These are phyloP conservation scores for Candida krabiensis DNA, from an alignment of 805 yeast genomes.

Conservation along the genomic window DNA sequence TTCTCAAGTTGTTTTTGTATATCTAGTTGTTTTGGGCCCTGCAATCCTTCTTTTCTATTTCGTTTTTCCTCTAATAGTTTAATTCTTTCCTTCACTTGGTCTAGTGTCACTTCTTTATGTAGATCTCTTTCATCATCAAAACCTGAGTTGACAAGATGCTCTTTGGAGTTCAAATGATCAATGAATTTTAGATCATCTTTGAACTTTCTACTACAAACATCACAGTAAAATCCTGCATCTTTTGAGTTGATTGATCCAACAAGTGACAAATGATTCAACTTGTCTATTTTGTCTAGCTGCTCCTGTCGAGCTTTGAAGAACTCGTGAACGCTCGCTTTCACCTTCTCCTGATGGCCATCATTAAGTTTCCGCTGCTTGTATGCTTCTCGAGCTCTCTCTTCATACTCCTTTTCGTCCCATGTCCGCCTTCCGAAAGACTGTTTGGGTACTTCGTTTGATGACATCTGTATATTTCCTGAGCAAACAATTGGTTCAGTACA, in stretches of 20 bases:
- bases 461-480: too few relatives aligned
- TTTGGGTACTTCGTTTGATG: too few relatives aligned
- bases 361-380: conserved; percentile 4
- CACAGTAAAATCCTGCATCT: conserved; percentile 85
- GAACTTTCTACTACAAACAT: conserved; percentile 73
- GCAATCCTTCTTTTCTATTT: conserved; percentile 17
- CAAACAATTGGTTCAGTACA: too few relatives aligned
- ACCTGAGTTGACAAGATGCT: conserved; percentile 52
- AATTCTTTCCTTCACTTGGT: conserved; percentile 45
- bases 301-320: conserved; percentile 24
- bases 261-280: conserved; percentile 23
- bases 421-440: conserved; percentile 57
- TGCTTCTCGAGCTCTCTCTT: conserved; percentile 40
- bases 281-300: conserved; percentile 25
- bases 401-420: conserved; percentile 73
- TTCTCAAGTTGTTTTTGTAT: conserved; percentile 41
- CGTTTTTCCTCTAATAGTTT: conserved; percentile 35
- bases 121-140: conserved; percentile 18
- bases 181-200: conserved; percentile 79
- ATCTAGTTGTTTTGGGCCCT: conserved; percentile 26
- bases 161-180: conserved; percentile 80
- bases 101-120: conserved; percentile 44
- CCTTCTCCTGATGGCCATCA: conserved; percentile 14
- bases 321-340: conserved; percentile 16
- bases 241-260: conserved; percentile 31